Conservation (phyloP, 83 land plant genomes). For the Thuja plicata region DNA sequence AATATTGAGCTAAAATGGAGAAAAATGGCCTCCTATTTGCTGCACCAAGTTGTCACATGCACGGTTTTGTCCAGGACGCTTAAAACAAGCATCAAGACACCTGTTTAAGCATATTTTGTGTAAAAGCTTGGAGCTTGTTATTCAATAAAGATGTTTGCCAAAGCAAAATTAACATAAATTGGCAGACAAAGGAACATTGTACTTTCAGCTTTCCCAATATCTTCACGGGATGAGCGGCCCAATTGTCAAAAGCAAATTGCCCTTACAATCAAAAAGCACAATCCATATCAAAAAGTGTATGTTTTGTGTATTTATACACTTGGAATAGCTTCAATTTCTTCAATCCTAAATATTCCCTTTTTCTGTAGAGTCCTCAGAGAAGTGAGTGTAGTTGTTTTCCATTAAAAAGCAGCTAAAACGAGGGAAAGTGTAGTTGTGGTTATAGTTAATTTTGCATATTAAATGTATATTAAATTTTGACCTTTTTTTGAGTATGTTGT, state of each 20-base stretch:
- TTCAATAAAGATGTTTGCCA: background rate
- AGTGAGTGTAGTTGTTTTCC: no score
- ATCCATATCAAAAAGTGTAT: background rate
- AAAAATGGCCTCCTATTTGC: background rate
- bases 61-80: background rate
- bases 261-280: background rate
- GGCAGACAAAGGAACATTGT: background rate
- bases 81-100: background rate
- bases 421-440: no score
- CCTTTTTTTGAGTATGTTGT: no score
- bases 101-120: background rate
- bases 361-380: background rate
- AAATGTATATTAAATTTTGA: no score
- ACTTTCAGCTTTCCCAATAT: background rate
- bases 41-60: background rate
- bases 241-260: background rate
- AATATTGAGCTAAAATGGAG: background rate
- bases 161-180: background rate
- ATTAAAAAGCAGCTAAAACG: no score
- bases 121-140: background rate
- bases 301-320: background rate
- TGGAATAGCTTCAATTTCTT: background rate
- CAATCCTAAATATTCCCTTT: background rate
- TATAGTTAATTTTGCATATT: no score
- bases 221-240: background rate